Conservation (phyloP, 2,329 filamentous ascomycete genomes). For the Cladophialophora yegresii region DNA sequence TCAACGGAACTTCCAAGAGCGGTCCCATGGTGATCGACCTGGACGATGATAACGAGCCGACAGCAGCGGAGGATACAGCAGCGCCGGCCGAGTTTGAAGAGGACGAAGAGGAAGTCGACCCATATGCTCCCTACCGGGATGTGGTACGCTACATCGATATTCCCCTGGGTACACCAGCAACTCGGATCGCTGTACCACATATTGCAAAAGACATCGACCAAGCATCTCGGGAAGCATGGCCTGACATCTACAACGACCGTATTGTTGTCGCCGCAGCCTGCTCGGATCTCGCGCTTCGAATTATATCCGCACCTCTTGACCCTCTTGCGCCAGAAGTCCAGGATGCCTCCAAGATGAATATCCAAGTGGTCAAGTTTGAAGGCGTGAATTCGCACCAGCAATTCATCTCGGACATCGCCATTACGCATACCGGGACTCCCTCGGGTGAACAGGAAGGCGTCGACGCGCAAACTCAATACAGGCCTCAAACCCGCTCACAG, state of each 20-base stretch:
- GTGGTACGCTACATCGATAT: slow-evolving; percentile 60
- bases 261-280: slow-evolving; percentile 59
- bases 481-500: slow-evolving; percentile 39
- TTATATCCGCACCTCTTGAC: slow-evolving; percentile 57
- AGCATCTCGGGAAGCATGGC: slow-evolving; percentile 42
- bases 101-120: slow-evolving; percentile 61
- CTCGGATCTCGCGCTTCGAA: slow-evolving; percentile 57
- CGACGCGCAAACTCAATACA: slow-evolving; percentile 39
- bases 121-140: slow-evolving; percentile 56
- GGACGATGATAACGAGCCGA: slow-evolving; percentile 57
- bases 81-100: slow-evolving; percentile 51
- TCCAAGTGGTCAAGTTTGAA: slow-evolving; percentile 53
- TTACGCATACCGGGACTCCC: slow-evolving; percentile 53
- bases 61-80: slow-evolving; percentile 32
- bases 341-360: slow-evolving; percentile 43
- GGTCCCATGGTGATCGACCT: slow-evolving; percentile 60
- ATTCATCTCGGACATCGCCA: slow-evolving; percentile 53
- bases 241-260: slow-evolving; percentile 51
- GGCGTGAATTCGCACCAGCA: slow-evolving; percentile 53
- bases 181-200: slow-evolving; percentile 54
- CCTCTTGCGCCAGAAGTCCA: slow-evolving; percentile 52
- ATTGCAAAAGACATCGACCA: slow-evolving; percentile 42
- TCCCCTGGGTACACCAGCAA: slow-evolving; percentile 55
- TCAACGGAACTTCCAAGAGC: slow-evolving; percentile 45
- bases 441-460: slow-evolving; percentile 38